Percentiles rank a stretch among this genome's conserved stretches.
Evolutionary conservation across 225 moss, liverwort and hornwort genomes (phyloP).

Genomic region (Climacium dendroides): DNA sequence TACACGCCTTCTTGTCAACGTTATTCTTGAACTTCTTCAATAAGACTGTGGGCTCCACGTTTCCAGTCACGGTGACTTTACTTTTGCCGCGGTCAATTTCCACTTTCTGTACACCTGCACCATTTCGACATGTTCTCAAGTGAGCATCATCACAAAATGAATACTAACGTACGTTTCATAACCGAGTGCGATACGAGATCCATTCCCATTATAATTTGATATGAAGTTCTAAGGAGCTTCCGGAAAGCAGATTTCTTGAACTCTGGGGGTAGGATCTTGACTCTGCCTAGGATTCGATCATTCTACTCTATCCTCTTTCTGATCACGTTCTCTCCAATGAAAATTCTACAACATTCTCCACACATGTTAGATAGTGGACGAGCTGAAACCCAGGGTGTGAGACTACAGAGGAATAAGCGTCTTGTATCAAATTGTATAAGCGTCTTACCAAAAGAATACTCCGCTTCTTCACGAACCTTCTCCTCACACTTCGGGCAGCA

Average conservation of each 20-base stretch:
- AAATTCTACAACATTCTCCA: background rate
- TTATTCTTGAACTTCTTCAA: slow-evolving; percentile 30
- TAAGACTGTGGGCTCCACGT: background rate
- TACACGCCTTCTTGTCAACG: slow-evolving; percentile 17
- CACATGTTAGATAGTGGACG: too few relatives aligned
- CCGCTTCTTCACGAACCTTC: slow-evolving; percentile 32
- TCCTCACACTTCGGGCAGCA: slow-evolving; percentile 44
- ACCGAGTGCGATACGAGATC: too few relatives aligned
- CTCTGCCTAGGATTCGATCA: background rate
- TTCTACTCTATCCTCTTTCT: too few relatives aligned
- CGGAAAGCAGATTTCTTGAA: background rate
- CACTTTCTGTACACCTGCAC: slow-evolving; percentile 23
- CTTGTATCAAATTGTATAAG: background rate
- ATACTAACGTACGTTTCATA: background rate
- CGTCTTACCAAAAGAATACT: slow-evolving; percentile 4
- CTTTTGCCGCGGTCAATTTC: slow-evolving; percentile 3
- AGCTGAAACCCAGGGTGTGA: background rate
- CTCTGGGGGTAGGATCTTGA: background rate
- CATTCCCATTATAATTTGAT: background rate
- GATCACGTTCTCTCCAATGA: too few relatives aligned
- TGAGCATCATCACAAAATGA: background rate
- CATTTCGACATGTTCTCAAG: background rate
- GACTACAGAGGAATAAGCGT: background rate
- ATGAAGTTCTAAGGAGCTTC: background rate
- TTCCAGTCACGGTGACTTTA: slow-evolving; percentile 22